Base-by-base conservation (phyloP, 1,139 yeast genomes). In the Tardiomyces digboiensis region DNA sequence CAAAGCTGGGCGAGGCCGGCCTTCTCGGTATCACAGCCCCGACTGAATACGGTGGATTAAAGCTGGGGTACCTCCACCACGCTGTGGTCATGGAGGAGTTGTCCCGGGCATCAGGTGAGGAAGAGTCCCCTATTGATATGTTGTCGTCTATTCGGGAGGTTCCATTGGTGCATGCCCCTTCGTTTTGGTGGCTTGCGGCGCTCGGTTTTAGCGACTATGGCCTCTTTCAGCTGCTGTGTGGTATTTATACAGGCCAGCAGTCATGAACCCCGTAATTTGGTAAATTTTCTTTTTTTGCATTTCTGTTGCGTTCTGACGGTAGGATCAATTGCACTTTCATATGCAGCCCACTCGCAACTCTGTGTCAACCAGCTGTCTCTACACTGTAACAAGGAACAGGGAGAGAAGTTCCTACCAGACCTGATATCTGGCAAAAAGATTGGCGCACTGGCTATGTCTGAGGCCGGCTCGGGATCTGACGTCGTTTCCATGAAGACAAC, bases 361-460 rank as follows among this genome's bases (percentile, higher is more conserved):
- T 61, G 65, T 43, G 56, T 61, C 42, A 61, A 61, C 50, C 65
- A 61, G 48, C 53, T 61, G 39, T 46, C 62, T 21, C 51, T 60
- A 20, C 64, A 61, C 43, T 44, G 57, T 22, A 59, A 56, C 21
- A 47, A 48, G 13, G 58, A 50, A 39, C 65, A 61, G 48, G 56
- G 52, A 2, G 57, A 55, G 26, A 60, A 59, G 48, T 60, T 55
- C 44, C 53, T 61, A n/a, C 62, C 64, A 0, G 61, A 52, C 18
- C 52, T 61, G 29, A 56, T 61, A 39, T 39, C 62, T 3, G 65
- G 65, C 10, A 44, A 43, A 33, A 58, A 58, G 46, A 54, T 60
- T 21, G 65, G 65, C 7, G 63, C 64, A 4, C 47, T 61, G 42
- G 64, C 64, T 41, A 61, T 61, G 64, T 58, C 63, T 13, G 65